phyloP scores from a whole-genome alignment of 2,329 filamentous ascomycete genomes.

The Colletotrichum sojae region DNA sequence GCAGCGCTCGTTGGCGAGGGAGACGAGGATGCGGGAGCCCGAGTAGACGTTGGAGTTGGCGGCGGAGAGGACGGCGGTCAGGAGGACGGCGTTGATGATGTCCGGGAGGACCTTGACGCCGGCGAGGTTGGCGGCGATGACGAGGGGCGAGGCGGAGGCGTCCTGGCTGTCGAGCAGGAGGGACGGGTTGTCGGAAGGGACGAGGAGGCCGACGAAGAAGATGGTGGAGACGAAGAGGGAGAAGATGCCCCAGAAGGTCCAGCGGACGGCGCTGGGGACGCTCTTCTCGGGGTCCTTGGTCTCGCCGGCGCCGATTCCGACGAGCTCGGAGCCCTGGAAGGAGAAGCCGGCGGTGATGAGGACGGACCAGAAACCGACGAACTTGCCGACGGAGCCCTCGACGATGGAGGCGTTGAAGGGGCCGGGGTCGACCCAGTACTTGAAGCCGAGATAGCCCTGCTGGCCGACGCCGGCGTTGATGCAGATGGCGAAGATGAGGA shows the following conservation, averaged over 20 bases:
- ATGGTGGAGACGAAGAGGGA: constrained; percentile 75
- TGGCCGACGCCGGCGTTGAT: constrained; percentile 79
- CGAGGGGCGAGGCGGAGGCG: constrained; percentile 76
- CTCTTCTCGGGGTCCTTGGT: constrained; percentile 79
- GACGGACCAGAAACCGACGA: constrained; percentile 79
- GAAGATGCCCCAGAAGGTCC: constrained; percentile 83
- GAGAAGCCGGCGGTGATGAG: constrained; percentile 79
- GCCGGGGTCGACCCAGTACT: constrained; percentile 78
- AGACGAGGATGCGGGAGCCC: constrained; percentile 77
- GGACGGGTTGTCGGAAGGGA: constrained; percentile 72
- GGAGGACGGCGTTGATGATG: constrained; percentile 83
- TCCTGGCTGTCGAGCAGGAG: constrained; percentile 68
- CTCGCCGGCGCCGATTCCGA: constrained; percentile 85
- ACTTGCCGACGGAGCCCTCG: constrained; percentile 68
- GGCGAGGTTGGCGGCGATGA: constrained; percentile 72
- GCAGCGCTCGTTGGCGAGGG: constrained; percentile 74
- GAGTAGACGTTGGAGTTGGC: constrained; percentile 85
- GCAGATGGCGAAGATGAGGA: constrained; percentile 83
- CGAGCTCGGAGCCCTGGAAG: constrained; percentile 81
- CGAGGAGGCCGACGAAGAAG: constrained; percentile 80
- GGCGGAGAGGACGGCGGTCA: constrained; percentile 84
- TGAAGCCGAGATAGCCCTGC: constrained; percentile 81
- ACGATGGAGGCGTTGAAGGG: constrained; percentile 76
- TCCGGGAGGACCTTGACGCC: constrained; percentile 75
- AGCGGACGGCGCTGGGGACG: constrained; percentile 80